These are phyloP conservation scores for Cryptococcus sp. DNA, from an alignment of 1,284 basidiomycete species.

Conservation along the genomic window DNA sequence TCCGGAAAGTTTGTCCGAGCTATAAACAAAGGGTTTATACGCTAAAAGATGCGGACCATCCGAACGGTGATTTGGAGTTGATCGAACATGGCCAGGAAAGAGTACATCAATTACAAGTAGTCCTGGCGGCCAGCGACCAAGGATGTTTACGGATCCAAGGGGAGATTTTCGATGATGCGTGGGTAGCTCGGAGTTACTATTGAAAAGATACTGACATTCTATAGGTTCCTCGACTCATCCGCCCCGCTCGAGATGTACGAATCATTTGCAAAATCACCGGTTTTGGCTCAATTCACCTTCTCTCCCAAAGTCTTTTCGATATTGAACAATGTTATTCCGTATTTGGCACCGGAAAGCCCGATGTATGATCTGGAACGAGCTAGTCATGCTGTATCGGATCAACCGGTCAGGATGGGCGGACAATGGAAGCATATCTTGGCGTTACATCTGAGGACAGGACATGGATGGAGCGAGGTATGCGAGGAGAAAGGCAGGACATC, in stretches of 20 bases:
- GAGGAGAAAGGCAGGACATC: conserved; percentile 22
- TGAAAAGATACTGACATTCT: conserved; percentile 4
- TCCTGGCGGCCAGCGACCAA: conserved; percentile 27
- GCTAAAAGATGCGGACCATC: conserved; percentile 16
- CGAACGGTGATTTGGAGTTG: conserved; percentile 28
- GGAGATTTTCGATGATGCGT: conserved; percentile 41
- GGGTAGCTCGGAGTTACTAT: conserved; percentile 9
- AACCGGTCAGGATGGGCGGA: conserved; percentile 7
- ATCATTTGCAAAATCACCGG: conserved; percentile 34
- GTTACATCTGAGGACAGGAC: conserved; percentile 34
- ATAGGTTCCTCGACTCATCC: conserved; percentile 41
- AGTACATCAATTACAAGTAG: conserved; percentile 28
- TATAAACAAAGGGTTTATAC: conserved; percentile 20
- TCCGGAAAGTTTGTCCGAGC: conserved; percentile 19
- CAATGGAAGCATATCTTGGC: conserved; percentile 44
- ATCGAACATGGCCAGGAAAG: conserved; percentile 22
- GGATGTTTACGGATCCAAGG: conserved; percentile 38
- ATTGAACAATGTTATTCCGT: conserved; percentile 31
- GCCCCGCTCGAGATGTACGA: conserved; percentile 36
- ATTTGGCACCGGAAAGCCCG: conserved; percentile 22
- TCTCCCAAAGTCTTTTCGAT: conserved; percentile 35
- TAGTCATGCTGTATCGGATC: conserved; percentile 8
- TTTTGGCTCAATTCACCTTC: conserved; percentile 42
- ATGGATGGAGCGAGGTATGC: conserved; percentile 30
- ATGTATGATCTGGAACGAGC: conserved; percentile 28